phyloP scores from a whole-genome alignment of 2,329 filamentous ascomycete genomes.

The Cladosporium velox region DNA sequence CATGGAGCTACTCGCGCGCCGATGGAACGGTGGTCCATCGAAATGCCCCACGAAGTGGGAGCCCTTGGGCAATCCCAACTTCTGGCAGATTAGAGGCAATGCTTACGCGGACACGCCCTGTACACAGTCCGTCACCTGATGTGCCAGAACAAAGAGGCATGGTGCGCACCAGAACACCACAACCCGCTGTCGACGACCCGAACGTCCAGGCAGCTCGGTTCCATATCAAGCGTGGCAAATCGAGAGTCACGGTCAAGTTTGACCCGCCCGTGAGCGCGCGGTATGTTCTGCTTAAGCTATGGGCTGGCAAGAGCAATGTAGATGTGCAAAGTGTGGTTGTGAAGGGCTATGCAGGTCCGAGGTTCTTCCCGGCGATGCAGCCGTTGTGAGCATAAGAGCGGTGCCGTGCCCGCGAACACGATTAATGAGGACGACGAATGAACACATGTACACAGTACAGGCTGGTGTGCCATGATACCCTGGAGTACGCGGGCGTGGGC shows the following conservation, averaged over 20 bases:
- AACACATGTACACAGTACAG: background rate
- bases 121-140: constrained; percentile 5
- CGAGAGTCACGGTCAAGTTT: constrained; percentile 83
- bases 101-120: constrained; percentile 29
- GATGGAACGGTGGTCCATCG: background rate
- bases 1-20: constrained; percentile 6
- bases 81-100: constrained; percentile 25
- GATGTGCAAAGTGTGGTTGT: constrained; percentile 86
- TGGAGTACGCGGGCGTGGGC: background rate
- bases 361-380: constrained; percentile 62
- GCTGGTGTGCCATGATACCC: background rate
- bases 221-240: constrained; percentile 78
- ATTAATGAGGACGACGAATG: background rate
- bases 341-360: constrained; percentile 80
- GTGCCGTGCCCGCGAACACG: background rate
- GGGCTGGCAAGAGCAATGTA: constrained; percentile 80
- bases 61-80: background rate
- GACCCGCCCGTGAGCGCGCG: constrained; percentile 70
- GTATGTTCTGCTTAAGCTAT: constrained; percentile 87
- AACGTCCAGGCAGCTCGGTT: constrained; percentile 67
- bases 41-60: background rate
- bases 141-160: background rate
- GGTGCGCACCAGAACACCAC: background rate
- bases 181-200: constrained; percentile 26
- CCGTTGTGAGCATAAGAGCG: constrained; percentile 13